Evolutionary conservation across 148 eudicot genomes (phyloP).

Genomic region (Suaeda aralocaspica): DNA sequence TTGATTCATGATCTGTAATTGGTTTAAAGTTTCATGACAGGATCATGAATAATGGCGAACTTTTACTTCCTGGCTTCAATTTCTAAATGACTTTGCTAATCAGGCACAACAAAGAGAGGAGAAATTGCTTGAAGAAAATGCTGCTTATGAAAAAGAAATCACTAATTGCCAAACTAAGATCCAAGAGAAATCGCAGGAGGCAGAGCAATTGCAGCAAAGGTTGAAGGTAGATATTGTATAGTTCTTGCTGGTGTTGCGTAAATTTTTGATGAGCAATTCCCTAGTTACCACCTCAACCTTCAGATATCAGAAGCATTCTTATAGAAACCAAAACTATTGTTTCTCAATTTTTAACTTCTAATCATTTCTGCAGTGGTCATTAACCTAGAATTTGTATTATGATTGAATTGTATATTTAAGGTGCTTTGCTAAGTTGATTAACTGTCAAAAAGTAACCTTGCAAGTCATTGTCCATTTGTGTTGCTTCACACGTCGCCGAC

Average conservation of each 20-base stretch:
- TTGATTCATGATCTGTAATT: slow-evolving; percentile 11
- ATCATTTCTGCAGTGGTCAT: not conserved
- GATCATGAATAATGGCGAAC: not conserved
- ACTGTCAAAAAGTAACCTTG: not conserved
- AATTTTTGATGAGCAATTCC: not conserved
- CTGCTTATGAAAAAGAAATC: slow-evolving; percentile 69
- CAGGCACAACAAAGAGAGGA: slow-evolving; percentile 77
- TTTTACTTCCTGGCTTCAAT: slow-evolving; percentile 10
- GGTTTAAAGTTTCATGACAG: slow-evolving; percentile 7
- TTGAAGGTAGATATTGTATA: slow-evolving; percentile 49
- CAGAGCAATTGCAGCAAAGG: slow-evolving; percentile 45
- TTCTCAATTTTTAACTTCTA: not conserved
- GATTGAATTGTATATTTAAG: not conserved
- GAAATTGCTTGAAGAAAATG: slow-evolving; percentile 75
- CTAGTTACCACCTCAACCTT: not conserved
- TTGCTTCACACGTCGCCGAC: not conserved
- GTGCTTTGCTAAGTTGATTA: not conserved
- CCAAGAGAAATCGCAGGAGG: slow-evolving; percentile 76
- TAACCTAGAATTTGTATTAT: too few species aligned
- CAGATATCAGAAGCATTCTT: not conserved
- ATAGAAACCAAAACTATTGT: not conserved
- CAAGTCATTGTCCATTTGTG: not conserved
- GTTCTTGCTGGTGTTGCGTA: not conserved
- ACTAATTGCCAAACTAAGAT: slow-evolving; percentile 63
- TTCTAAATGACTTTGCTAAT: slow-evolving; percentile 17